Conservation (phyloP, 352 stramenopile genomes). For the Pythium utonaiense region DNA sequence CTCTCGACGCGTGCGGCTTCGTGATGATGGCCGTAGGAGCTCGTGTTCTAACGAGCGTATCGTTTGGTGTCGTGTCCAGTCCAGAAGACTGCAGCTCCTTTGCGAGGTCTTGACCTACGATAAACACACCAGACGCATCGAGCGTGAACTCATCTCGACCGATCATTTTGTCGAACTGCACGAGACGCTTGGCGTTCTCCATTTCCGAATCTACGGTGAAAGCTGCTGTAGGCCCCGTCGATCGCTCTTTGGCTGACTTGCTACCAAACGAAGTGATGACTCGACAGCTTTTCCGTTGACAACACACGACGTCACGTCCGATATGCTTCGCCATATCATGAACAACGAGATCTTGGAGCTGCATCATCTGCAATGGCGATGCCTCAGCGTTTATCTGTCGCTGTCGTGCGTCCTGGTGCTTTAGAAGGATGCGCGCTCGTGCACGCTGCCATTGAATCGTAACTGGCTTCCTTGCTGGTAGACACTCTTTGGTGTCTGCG, state of each 20-base stretch:
- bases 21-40: not conserved
- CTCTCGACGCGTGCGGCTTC: not conserved
- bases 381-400: too few relatives aligned
- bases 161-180: slow-evolving; percentile 8
- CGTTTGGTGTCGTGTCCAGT: not conserved
- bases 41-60: not conserved
- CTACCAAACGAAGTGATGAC: not conserved
- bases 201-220: too few relatives aligned
- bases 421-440: not conserved
- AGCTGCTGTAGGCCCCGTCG: not conserved
- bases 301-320: slow-evolving; percentile 12
- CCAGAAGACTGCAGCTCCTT: not conserved
- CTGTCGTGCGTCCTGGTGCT: too few relatives aligned
- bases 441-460: slow-evolving; percentile 17
- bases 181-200: not conserved
- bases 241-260: not conserved
- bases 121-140: slow-evolving; percentile 4
- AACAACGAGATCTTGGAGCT: slow-evolving; percentile 3
- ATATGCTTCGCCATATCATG: slow-evolving; percentile 12
- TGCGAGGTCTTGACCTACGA: slow-evolving; percentile 1
- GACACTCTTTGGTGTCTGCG: not conserved
- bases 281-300: slow-evolving; percentile 3
- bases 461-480: not conserved
- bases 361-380: too few relatives aligned
- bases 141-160: slow-evolving; percentile 2